Conservation (phyloP, 768 basidiomycete species). For the Russula emetica region DNA sequence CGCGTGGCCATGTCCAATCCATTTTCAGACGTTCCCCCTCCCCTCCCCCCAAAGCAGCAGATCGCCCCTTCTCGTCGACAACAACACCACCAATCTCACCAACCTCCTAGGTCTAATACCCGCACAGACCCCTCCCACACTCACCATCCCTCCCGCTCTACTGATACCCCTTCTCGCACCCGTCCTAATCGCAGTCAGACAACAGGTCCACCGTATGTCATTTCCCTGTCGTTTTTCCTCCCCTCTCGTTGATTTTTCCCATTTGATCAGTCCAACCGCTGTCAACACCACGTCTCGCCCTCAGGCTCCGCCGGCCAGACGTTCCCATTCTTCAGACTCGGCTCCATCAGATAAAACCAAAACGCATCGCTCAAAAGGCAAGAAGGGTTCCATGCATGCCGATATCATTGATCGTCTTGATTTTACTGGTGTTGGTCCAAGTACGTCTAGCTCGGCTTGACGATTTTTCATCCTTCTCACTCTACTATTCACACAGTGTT, state of each 20-base stretch:
- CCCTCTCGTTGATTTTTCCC: slow-evolving; percentile 19
- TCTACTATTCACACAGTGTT: slow-evolving; percentile 52
- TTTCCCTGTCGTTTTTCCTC: slow-evolving; percentile 24
- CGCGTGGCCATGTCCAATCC: slow-evolving; percentile 21
- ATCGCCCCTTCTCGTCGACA: slow-evolving; percentile 25
- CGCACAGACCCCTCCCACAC: slow-evolving; percentile 61
- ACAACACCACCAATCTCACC: slow-evolving; percentile 23
- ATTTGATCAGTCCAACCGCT: slow-evolving; percentile 11
- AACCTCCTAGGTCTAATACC: slow-evolving; percentile 25
- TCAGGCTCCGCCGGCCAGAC: slow-evolving; percentile 35
- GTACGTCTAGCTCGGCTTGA: slow-evolving; percentile 42
- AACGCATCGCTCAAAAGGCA: slow-evolving; percentile 46
- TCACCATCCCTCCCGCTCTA: slow-evolving; percentile 53
- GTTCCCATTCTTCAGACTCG: slow-evolving; percentile 51
- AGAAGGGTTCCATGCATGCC: slow-evolving; percentile 78
- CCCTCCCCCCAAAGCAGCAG: slow-evolving; percentile 38
- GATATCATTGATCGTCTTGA: slow-evolving; percentile 90
- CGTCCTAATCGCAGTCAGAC: slow-evolving; percentile 60
- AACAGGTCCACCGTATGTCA: slow-evolving; percentile 41
- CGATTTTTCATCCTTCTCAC: slow-evolving; percentile 26
- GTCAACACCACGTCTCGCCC: slow-evolving; percentile 19
- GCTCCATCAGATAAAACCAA: slow-evolving; percentile 46
- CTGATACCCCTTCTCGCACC: slow-evolving; percentile 41
- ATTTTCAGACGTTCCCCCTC: slow-evolving; percentile 31
- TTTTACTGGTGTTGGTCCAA: slow-evolving; percentile 77